A percentile compares a stretch with the other conserved stretches of the same genome.
These are phyloP conservation scores for Galeopsis tetrahit DNA, from an alignment of 257 asterid species.

Conservation along the genomic window DNA sequence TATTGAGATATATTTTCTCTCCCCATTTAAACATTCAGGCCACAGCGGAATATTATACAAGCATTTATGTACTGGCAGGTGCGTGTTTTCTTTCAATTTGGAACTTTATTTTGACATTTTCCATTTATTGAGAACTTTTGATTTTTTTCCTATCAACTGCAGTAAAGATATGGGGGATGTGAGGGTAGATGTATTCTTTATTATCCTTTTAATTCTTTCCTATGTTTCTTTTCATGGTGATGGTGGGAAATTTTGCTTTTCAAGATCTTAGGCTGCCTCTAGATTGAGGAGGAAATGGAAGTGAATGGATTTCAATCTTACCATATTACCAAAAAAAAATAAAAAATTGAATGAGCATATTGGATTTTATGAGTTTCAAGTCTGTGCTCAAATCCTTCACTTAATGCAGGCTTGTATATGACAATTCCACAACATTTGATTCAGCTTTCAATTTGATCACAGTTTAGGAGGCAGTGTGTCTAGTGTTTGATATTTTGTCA, in stretches of 20 bases:
- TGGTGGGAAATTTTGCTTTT: slow-evolving; percentile 4
- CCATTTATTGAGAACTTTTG: slow-evolving; percentile 5
- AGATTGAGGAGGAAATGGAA: slow-evolving; percentile 7
- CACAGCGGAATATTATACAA: slow-evolving; percentile 88
- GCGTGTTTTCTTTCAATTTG: slow-evolving; percentile 22
- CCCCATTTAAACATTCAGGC: slow-evolving; percentile 57
- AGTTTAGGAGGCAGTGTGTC: neutral
- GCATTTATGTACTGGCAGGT: slow-evolving; percentile 98
- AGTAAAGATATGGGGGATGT: neutral
- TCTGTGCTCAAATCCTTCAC: neutral
- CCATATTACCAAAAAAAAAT: neutral
- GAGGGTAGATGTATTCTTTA: slow-evolving; percentile 7
- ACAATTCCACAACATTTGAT: neutral
- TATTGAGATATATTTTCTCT: slow-evolving; percentile 20
- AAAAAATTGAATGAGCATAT: neutral
- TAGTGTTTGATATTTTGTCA: neutral
- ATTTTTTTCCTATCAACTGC: slow-evolving; percentile 19
- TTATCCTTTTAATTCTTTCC: neutral
- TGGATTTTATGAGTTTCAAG: neutral
- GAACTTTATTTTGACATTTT: slow-evolving; percentile 20
- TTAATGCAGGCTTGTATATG: neutral
- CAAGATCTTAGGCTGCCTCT: neutral
- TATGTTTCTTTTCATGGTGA: slow-evolving; percentile 13
- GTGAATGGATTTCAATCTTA: neutral
- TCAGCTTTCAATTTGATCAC: neutral